These are phyloP conservation scores for Tricholoma terreum DNA, from an alignment of 768 basidiomycete species.

Conservation along the genomic window DNA sequence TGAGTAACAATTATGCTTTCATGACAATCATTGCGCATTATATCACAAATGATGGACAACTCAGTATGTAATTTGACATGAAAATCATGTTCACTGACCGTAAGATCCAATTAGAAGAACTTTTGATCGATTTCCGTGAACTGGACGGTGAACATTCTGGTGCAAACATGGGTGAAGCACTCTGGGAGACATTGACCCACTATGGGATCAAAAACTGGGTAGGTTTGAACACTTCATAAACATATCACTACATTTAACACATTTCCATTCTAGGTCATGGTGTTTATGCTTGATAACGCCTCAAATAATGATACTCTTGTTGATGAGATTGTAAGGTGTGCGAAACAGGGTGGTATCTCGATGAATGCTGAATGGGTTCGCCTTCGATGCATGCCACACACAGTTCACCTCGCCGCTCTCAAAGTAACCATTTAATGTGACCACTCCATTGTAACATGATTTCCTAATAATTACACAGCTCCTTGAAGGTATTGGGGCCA, in stretches of 20 bases:
- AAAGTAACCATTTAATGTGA: slow-evolving; percentile 5
- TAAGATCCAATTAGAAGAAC: no score
- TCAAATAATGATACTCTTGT: no score
- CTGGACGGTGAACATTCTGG: no score
- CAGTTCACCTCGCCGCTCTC: no score
- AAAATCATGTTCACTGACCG: no score
- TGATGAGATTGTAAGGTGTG: background rate
- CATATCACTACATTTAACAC: background rate
- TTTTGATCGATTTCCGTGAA: slow-evolving; percentile 26
- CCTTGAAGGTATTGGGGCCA: slow-evolving; percentile 2
- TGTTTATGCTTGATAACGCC: slow-evolving; percentile 1
- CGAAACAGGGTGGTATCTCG: background rate
- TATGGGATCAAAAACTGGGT: slow-evolving; percentile 15
- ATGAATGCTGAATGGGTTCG: background rate
- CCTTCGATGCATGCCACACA: no score
- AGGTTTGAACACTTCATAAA: background rate
- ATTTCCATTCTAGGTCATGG: background rate
- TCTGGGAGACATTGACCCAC: slow-evolving; percentile 16
- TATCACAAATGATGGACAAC: slow-evolving; percentile 15
- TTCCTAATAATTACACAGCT: no score
- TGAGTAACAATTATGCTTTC: no score
- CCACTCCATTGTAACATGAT: no score
- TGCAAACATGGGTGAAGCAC: slow-evolving; percentile 23
- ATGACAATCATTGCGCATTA: slow-evolving; percentile 23
- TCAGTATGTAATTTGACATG: slow-evolving; percentile 12